Evolutionary conservation across 768 basidiomycete genomes (phyloP).

Genomic region (Suillus alpinus): DNA sequence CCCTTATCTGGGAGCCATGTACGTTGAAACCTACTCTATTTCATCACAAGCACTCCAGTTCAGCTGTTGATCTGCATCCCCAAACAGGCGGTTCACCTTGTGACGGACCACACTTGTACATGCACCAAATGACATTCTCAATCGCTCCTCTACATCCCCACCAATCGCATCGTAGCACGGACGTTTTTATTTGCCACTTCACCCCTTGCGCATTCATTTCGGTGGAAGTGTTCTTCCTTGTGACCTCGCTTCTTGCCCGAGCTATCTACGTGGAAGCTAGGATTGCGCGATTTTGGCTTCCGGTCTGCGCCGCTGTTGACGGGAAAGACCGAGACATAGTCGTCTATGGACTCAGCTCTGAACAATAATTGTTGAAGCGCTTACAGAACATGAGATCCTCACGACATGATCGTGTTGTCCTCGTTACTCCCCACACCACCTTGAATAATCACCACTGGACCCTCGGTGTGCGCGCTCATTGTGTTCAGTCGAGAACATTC

Average conservation of each 20-base stretch:
- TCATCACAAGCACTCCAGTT: not conserved
- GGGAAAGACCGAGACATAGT: not conserved
- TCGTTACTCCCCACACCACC: not conserved
- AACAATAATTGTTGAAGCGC: not conserved
- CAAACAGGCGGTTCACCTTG: not conserved
- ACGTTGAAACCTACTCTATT: slow-evolving; percentile 4
- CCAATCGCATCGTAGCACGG: slow-evolving; percentile 27
- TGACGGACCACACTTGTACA: not conserved
- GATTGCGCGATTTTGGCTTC: slow-evolving; percentile 19
- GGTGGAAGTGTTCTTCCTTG: slow-evolving; percentile 11
- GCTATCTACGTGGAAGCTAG: slow-evolving; percentile 2
- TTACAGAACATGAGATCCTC: not conserved
- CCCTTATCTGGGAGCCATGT: slow-evolving; percentile 21
- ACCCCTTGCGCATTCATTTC: slow-evolving; percentile 12
- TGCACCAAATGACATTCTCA: not conserved
- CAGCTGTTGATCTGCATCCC: not conserved
- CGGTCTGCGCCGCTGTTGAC: not conserved
- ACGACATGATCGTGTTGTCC: not conserved
- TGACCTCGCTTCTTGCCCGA: slow-evolving; percentile 12
- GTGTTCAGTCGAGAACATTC: not conserved
- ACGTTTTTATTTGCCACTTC: slow-evolving; percentile 5
- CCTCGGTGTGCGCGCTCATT: not conserved
- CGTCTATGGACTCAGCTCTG: not conserved
- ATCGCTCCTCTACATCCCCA: slow-evolving; percentile 4
- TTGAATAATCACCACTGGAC: not conserved